A percentile compares a stretch with the other conserved stretches of the same genome.
Conservation (phyloP, 2,329 filamentous ascomycete species). For the Amylocarpus encephaloides region DNA sequence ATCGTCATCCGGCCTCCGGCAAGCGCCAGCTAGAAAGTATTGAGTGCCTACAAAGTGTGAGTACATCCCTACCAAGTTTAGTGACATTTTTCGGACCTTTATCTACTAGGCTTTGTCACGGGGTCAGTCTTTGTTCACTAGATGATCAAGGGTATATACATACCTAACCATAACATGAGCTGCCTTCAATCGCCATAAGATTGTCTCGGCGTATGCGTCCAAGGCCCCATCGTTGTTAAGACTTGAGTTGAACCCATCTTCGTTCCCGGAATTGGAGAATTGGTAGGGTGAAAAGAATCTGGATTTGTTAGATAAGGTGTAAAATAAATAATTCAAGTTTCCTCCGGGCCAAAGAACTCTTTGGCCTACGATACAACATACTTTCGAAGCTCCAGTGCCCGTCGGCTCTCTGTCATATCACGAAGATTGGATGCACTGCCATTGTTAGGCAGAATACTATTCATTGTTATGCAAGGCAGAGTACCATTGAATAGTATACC, state of each 20-base stretch:
- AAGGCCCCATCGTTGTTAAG: conserved; percentile 30
- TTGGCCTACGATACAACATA: conserved; percentile 4
- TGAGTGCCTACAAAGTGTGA: conserved; percentile 23
- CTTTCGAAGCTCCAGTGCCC: conserved; percentile 28
- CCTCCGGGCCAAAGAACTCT: neutral
- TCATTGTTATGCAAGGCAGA: neutral
- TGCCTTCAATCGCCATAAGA: conserved; percentile 38
- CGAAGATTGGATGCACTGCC: neutral
- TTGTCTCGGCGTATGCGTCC: conserved; percentile 39
- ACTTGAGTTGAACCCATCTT: conserved; percentile 20
- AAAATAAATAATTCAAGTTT: neutral
- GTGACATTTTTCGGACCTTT: conserved; percentile 7
- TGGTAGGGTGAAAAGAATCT: conserved; percentile 27
- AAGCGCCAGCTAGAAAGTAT: conserved; percentile 24
- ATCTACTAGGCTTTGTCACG: conserved; percentile 20
- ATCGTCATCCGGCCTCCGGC: conserved; percentile 8
- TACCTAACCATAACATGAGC: conserved; percentile 28
- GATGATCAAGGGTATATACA: neutral
- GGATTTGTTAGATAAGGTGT: neutral
- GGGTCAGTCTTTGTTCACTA: neutral
- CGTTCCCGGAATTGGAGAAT: conserved; percentile 1
- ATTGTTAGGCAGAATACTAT: neutral
- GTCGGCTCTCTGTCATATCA: conserved; percentile 18
- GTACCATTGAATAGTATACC: neutral
- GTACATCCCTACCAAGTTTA: conserved; percentile 17